A percentile compares a stretch with the other conserved stretches of the same genome.
These are phyloP conservation scores for Scheffersomyces lignosus DNA, from an alignment of 805 yeast species.

Conservation along the genomic window DNA sequence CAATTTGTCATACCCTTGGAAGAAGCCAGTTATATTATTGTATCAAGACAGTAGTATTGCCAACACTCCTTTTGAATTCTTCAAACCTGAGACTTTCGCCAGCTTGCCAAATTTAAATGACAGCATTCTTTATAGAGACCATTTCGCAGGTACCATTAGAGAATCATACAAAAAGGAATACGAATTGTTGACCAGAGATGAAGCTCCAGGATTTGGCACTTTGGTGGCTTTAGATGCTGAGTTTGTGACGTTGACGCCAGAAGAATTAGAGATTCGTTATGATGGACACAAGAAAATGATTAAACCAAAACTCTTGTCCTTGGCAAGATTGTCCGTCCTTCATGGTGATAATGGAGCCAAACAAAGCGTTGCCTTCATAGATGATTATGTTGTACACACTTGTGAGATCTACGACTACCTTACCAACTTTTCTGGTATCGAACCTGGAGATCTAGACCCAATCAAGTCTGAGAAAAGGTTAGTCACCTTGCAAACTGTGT, in stretches of 20 bases:
- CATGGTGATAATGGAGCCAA: slow-evolving; percentile 66
- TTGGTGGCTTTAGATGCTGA: slow-evolving; percentile 95
- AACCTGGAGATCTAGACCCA: slow-evolving; percentile 85
- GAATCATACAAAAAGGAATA: slow-evolving; percentile 62
- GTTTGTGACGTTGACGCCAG: slow-evolving; percentile 80
- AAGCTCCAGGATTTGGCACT: slow-evolving; percentile 74
- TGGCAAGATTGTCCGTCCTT: slow-evolving; percentile 88
- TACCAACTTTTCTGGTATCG: slow-evolving; percentile 92
- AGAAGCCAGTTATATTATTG: slow-evolving; percentile 70
- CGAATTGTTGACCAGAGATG: slow-evolving; percentile 61
- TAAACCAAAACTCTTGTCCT: slow-evolving; percentile 70
- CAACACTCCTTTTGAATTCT: slow-evolving; percentile 47
- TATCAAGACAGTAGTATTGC: slow-evolving; percentile 54
- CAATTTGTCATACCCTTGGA: slow-evolving; percentile 74
- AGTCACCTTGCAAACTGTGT: slow-evolving; percentile 79
- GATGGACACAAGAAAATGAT: slow-evolving; percentile 70
- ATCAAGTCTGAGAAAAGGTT: slow-evolving; percentile 60
- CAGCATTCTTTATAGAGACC: slow-evolving; percentile 69
- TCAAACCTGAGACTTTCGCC: slow-evolving; percentile 22
- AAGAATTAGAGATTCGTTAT: slow-evolving; percentile 72
- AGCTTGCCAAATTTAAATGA: slow-evolving; percentile 46
- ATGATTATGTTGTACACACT: slow-evolving; percentile 82
- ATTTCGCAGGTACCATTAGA: slow-evolving; percentile 67
- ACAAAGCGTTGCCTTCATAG: slow-evolving; percentile 81
- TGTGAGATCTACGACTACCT: slow-evolving; percentile 78